Percentiles rank a stretch among this genome's conserved stretches.
phyloP scores from a whole-genome alignment of 2,329 filamentous ascomycete genomes.

The Beauveria sp. region DNA sequence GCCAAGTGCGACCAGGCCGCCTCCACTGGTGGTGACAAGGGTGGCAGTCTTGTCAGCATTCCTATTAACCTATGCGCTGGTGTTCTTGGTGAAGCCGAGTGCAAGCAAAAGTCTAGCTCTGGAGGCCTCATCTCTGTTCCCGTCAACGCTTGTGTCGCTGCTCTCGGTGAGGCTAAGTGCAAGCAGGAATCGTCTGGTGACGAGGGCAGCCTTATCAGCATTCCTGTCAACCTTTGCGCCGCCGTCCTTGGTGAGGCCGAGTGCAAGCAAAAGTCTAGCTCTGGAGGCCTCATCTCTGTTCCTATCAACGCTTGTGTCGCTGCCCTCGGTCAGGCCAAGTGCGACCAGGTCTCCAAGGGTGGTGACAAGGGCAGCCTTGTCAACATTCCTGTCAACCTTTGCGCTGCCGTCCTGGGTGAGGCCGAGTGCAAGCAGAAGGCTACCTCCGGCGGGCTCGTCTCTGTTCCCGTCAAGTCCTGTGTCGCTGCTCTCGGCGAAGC shows the following conservation, averaged over 20 bases:
- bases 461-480: constrained; percentile 3
- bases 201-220: too few relatives aligned
- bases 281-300: not conserved
- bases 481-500: not conserved
- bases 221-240: too few relatives aligned
- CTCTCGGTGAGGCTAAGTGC: not conserved
- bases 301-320: not conserved
- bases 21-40: not conserved
- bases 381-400: not conserved
- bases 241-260: not conserved
- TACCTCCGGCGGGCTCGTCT: not conserved
- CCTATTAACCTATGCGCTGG: not conserved
- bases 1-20: not conserved
- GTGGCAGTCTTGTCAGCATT: not conserved
- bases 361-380: not conserved
- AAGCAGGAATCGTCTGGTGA: too few relatives aligned
- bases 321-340: not conserved
- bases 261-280: constrained; percentile 4
- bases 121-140: not conserved
- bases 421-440: constrained; percentile 6
- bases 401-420: not conserved
- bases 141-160: not conserved
- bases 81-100: not conserved
- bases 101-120: not conserved
- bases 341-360: not conserved